Evolutionary conservation across 352 stramenopile species (phyloP), one percentile per base, ranked within the genome.

Genomic region (Phytophthora sp.): DNA sequence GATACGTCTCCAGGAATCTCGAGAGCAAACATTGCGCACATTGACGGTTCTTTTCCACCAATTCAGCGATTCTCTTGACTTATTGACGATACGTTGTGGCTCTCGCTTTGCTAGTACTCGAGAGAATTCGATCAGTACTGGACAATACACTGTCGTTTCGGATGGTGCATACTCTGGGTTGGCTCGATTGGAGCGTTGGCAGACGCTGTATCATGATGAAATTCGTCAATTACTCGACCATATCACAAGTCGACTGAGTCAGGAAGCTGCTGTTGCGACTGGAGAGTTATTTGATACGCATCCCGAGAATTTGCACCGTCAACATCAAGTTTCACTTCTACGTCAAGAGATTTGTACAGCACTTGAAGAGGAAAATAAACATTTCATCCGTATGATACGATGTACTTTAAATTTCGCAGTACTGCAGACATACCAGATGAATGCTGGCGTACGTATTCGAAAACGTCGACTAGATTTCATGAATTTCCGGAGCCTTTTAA

Each of bases 131-230:
- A 4, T 4, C 11, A 44, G n/a, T 44, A 44, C 36, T 44, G 3
- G n/a, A n/a, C n/a, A n/a, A n/a, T n/a, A n/a, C n/a, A n/a, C n/a
- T n/a, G n/a, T n/a, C n/a, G n/a, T n/a, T 41, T 8, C 20, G 12
- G 39, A 49, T 26, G 39, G 11, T 7, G n/a, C 8, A 13, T 21
- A 57, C 39, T 26, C 51, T 1, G 65, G 65, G 4, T 38, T 74
- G 15, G 20, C 33, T 24, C 46, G 60, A 23, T 60, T 82, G 18
- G 64, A 76, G 47, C 57, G 62, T 9, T 82, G 71, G 74, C 74
- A 82, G 30, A 38, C 29, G 8, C 65, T 61, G 12, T 80, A 60
- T 12, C 71, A 82, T 36, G 26, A 65, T 24, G 61, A 72, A 51
- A 69, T 82, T 7, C 57, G 63, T 13, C 62, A 67, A 30, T 53